phyloP scores from a whole-genome alignment of 306 rosid species.

The Dalbergia oliveri region DNA sequence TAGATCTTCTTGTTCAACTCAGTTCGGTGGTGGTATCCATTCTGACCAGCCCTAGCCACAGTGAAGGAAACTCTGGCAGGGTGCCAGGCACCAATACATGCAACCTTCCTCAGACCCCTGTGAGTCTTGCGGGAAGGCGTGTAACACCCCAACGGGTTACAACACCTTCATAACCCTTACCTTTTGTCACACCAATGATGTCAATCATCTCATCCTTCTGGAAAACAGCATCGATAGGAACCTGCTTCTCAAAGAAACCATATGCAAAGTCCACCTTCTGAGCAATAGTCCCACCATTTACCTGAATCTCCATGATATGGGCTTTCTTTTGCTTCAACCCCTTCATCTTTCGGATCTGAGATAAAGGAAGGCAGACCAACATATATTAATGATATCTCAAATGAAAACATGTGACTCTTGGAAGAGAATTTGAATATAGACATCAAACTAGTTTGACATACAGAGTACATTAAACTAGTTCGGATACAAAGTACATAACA shows the following conservation, averaged over 20 bases:
- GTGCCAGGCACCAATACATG: conserved; percentile 98
- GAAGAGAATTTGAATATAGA: background rate
- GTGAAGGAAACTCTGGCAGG: conserved; percentile 93
- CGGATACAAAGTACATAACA: background rate
- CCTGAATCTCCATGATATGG: conserved; percentile 90
- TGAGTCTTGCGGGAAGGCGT: conserved; percentile 89
- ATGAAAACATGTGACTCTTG: background rate
- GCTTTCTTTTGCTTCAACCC: conserved; percentile 94
- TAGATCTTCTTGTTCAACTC: conserved; percentile 87
- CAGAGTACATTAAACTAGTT: background rate
- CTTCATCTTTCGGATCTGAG: conserved; percentile 84
- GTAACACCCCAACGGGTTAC: conserved; percentile 96
- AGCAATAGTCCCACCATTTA: conserved; percentile 75
- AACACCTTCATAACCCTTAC: conserved; percentile 94
- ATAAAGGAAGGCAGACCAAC: background rate
- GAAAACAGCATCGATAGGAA: conserved; percentile 89
- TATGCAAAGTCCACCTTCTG: conserved; percentile 82
- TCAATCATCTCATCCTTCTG: conserved; percentile 96
- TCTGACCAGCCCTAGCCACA: conserved; percentile 94
- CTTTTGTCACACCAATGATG: conserved; percentile 85
- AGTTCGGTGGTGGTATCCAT: conserved; percentile 88
- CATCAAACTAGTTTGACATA: background rate
- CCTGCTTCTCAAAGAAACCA: conserved; percentile 82
- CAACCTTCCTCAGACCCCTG: conserved; percentile 91
- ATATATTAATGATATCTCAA: background rate